phyloP scores from a whole-genome alignment of 129 eudicot genomes.

The sunflower (Helianthus annuus) region HanXRQr2.0-SUNRISE NC_035441.2:187313959-187314458 shows the following conservation, averaged over 20 bases:
- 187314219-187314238: too few relatives aligned
- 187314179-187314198: too few relatives aligned
- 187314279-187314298: conserved; percentile 54
- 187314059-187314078: conserved; percentile 44
- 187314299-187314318: conserved; percentile 86
- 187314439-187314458: too few relatives aligned
- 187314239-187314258: conserved; percentile 43
- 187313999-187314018: conserved; percentile 60
- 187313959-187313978: conserved; percentile 77
- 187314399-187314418: too few relatives aligned
- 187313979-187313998: conserved; percentile 52
- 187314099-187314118: conserved; percentile 73
- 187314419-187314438: too few relatives aligned
- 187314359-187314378: too few relatives aligned
- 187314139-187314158: conserved; percentile 31
- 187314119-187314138: conserved; percentile 85
- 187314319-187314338: conserved; percentile 26
- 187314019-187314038: conserved; percentile 81
- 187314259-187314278: conserved; percentile 69
- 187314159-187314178: too few relatives aligned
- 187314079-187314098: conserved; percentile 54
- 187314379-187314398: too few relatives aligned
- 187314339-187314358: not conserved
- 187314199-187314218: too few relatives aligned
- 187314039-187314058: conserved; percentile 92